phyloP scores from a whole-genome alignment of 1,284 basidiomycete species.

The Tetrapyrgos nigripes region DNA sequence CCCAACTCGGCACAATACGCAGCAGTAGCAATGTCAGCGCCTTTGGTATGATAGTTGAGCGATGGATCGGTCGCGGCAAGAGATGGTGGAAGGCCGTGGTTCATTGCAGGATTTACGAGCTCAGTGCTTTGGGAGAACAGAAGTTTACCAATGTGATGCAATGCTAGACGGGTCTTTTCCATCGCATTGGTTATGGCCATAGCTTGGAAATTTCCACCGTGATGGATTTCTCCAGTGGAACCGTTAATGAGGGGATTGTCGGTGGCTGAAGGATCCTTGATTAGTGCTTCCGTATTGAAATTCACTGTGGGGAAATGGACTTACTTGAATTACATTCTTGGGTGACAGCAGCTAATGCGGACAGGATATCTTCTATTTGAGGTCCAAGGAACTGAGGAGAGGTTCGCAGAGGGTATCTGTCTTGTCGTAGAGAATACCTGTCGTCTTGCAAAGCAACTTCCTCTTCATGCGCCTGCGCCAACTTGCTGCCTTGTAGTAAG shows the following conservation, averaged over 20 bases:
- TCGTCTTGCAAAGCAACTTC: slow-evolving; percentile 74
- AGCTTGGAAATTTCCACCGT: slow-evolving; percentile 90
- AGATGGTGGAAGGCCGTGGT: slow-evolving; percentile 82
- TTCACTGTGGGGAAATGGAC: slow-evolving; percentile 38
- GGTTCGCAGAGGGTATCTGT: slow-evolving; percentile 81
- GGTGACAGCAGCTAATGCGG: slow-evolving; percentile 67
- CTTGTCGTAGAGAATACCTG: slow-evolving; percentile 70
- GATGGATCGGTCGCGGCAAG: slow-evolving; percentile 83
- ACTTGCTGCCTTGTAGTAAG: slow-evolving; percentile 72
- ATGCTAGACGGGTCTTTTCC: slow-evolving; percentile 84
- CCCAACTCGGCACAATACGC: slow-evolving; percentile 85
- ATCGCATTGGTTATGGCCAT: slow-evolving; percentile 88
- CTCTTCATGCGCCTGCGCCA: slow-evolving; percentile 67
- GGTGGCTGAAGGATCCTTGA: slow-evolving; percentile 50
- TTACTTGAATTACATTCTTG: slow-evolving; percentile 87
- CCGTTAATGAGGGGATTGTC: slow-evolving; percentile 80
- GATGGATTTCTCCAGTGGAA: slow-evolving; percentile 70
- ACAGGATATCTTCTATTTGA: slow-evolving; percentile 81
- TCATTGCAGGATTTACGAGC: slow-evolving; percentile 82
- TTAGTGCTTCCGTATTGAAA: too few relatives aligned
- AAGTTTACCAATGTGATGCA: slow-evolving; percentile 85
- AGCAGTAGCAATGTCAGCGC: slow-evolving; percentile 84
- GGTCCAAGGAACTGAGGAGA: slow-evolving; percentile 88
- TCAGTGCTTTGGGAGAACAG: slow-evolving; percentile 87
- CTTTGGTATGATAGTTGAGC: slow-evolving; percentile 85